These are phyloP conservation scores for Podaxis carcinomalis DNA, from an alignment of 768 basidiomycete genomes.

Conservation along the genomic window DNA sequence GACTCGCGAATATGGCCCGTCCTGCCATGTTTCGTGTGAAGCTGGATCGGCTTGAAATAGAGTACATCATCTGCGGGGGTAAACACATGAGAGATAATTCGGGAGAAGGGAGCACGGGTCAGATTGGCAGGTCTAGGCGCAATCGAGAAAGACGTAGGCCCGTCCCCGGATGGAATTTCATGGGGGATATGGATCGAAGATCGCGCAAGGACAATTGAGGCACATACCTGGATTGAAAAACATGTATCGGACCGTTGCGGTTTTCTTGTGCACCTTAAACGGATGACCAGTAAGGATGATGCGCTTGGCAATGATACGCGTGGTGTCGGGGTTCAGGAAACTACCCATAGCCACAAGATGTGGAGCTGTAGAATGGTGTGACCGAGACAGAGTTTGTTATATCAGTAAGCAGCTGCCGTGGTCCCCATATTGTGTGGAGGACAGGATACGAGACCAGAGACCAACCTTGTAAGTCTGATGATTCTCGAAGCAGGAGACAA, in stretches of 20 bases:
- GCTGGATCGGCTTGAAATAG: constrained; percentile 91
- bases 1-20: constrained; percentile 88
- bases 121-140: not conserved
- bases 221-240: constrained; percentile 84
- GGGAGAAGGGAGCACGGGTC: not conserved
- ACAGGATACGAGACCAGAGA: not conserved
- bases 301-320: constrained; percentile 89
- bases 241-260: constrained; percentile 97
- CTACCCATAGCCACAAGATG: constrained; percentile 87
- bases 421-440: not conserved
- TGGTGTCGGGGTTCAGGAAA: constrained; percentile 86
- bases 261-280: constrained; percentile 95
- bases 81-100: not conserved
- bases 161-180: not conserved
- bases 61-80: constrained; percentile 65
- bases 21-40: constrained; percentile 89
- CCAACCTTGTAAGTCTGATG: constrained; percentile 61
- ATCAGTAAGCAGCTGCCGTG: not conserved
- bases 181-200: constrained; percentile 9
- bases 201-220: constrained; percentile 5
- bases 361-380: constrained; percentile 44
- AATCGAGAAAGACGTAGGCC: not conserved
- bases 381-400: not conserved
- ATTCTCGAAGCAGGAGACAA: constrained; percentile 73
- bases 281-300: constrained; percentile 94